Base-by-base conservation (phyloP, 2,329 filamentous ascomycete genomes). In the Arachnomyces sp. region DNA sequence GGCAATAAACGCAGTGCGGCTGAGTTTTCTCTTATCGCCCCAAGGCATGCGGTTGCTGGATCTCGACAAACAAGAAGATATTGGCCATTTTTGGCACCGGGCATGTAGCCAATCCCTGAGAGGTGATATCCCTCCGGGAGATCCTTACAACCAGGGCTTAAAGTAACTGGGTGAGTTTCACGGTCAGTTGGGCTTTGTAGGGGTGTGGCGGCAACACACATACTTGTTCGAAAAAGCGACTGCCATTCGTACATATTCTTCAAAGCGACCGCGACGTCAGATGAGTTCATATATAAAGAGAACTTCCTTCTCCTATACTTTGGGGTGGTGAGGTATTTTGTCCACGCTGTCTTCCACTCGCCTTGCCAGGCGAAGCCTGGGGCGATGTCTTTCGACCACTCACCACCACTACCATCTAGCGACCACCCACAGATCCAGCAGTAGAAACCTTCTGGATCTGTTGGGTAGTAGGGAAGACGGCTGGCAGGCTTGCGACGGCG, bases 61-160 rank as follows among this genome's bases (percentile, higher is more conserved):
- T 35, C 33, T 11, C 15, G 33, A 15, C 15, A 20, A 7, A 15
- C 33, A 17, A 35, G 20, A 20, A 35, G 33, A 35, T 18, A n/a
- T n/a, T 35, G 15, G 11, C 16, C 15, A 35, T 16, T 15, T 20
- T 15, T 16, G 7, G 15, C 33, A 20, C 33, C 33, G 5, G 33
- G n/a, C 33, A 35, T 35, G 15, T 35, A 35, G 12, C 33, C 33
- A 8, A 35, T 35, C 12, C 33, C 33, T 35, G 33, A 18, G 33
- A 35, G 33, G 11, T 35, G 33, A 20, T 35, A 35, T 16, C 20
- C 15, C n/a, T 35, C 15, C 12, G 33, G 13, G 17, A 7, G 16
- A 20, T 35, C 33, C 20, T 25, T 25, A 25, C 20, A 5, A 9
- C 9, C 9, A 5, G 20, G 5, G 33, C 33, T 18, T 20, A 17